Evolutionary conservation across 2,329 filamentous ascomycete species (phyloP).

Genomic region (Ophiosphaerella herpotricha): DNA sequence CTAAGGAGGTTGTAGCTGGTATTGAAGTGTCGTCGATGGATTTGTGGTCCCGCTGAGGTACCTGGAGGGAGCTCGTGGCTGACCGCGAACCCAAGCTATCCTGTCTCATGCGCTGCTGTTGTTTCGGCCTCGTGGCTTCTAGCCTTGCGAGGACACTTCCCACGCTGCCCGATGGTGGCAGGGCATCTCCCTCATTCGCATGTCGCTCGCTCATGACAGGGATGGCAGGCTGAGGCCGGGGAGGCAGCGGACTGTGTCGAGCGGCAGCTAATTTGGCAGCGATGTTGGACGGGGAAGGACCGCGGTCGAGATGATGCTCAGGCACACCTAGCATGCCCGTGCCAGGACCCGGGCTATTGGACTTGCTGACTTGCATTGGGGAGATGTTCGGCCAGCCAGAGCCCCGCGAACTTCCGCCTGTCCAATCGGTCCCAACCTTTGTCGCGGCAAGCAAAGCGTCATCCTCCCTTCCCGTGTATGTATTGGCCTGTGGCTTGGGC

Average conservation of each 20-base stretch:
- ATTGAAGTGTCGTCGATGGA: slow-evolving; percentile 63
- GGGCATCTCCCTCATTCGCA: slow-evolving; percentile 31
- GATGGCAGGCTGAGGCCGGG: slow-evolving; percentile 17
- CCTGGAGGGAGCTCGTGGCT: slow-evolving; percentile 10
- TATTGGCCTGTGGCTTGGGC: slow-evolving; percentile 47
- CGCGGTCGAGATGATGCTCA: slow-evolving; percentile 29
- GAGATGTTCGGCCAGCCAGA: slow-evolving; percentile 27
- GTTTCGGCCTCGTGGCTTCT: slow-evolving; percentile 25
- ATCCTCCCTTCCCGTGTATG: slow-evolving; percentile 47
- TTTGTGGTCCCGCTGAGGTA: slow-evolving; percentile 22
- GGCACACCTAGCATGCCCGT: slow-evolving; percentile 38
- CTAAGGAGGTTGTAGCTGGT: slow-evolving; percentile 65
- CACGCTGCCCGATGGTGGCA: slow-evolving; percentile 41
- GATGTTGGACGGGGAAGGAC: slow-evolving; percentile 63
- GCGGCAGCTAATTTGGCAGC: slow-evolving; percentile 67
- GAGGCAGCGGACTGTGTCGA: slow-evolving; percentile 57
- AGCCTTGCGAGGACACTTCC: slow-evolving; percentile 38
- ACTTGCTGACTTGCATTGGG: slow-evolving; percentile 29
- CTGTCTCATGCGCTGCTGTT: slow-evolving; percentile 18
- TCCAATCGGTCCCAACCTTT: slow-evolving; percentile 44
- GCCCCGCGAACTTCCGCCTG: slow-evolving; percentile 35
- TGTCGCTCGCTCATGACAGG: slow-evolving; percentile 26
- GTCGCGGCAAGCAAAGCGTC: slow-evolving; percentile 54
- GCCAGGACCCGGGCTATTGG: slow-evolving; percentile 38
- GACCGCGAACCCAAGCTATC: slow-evolving; percentile 22